These are phyloP conservation scores for Saccharum hybrid DNA, from an alignment of 202 grass and related monocot species.

Conservation along the genomic window DNA sequence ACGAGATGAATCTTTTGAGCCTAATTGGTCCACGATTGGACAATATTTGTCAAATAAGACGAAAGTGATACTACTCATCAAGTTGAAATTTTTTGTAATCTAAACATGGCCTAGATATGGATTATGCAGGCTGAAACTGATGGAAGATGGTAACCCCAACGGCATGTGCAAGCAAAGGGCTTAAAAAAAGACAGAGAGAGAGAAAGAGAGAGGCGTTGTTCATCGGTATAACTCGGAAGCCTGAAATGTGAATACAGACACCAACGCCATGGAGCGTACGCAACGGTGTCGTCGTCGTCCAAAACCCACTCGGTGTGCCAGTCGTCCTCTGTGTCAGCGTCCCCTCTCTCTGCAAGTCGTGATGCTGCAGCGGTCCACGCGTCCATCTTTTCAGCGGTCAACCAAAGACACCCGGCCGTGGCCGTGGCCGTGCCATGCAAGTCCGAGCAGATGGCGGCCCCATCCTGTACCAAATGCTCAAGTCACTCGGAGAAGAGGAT, in stretches of 20 bases:
- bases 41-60: too few species aligned
- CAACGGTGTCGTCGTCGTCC: not conserved
- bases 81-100: too few species aligned
- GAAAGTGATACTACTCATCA: too few species aligned
- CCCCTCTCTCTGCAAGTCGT: not conserved
- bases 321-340: not conserved
- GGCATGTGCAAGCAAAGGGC: not conserved
- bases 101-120: too few species aligned
- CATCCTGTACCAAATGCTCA: not conserved
- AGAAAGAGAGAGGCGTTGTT: not conserved
- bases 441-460: not conserved
- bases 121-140: not conserved
- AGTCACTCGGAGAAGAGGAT: not conserved
- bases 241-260: too few species aligned
- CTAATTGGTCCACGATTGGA: too few species aligned
- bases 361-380: not conserved
- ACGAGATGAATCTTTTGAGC: too few species aligned
- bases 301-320: not conserved
- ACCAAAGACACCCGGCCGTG: not conserved
- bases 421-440: not conserved
- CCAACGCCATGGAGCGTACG: too few species aligned
- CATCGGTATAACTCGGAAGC: too few species aligned
- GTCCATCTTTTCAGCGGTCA: slow-evolving; percentile 30
- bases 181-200: not conserved
- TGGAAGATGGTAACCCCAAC: not conserved